Base-by-base conservation (phyloP, 108 stramenopile species). In the Conticribra weissflogii region DNA sequence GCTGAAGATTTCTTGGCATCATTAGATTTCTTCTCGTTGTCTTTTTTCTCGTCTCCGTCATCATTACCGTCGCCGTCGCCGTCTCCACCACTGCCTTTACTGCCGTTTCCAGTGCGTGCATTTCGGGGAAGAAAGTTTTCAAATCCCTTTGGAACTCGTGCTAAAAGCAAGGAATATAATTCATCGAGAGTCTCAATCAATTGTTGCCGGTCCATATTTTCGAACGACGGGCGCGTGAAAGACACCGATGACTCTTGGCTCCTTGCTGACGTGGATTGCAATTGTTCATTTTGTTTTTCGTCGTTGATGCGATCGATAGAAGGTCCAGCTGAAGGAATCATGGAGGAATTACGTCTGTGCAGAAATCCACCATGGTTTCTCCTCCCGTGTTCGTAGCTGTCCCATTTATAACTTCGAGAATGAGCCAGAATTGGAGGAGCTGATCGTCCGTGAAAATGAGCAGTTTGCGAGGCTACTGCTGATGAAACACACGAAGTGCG, bases 71-170 rank as follows among this genome's bases (percentile, higher is more conserved):
- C 7, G 3, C n/a, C 51, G n/a, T 23, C 33, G 0, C 19, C 67
- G 0, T 24, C 24, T 15, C 27, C 60, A 0, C 28, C 56, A 2
- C 47, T 27, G 2, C 36, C 41, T 29, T 44, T 48, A 27, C 47
- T 55, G 0, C 34, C 33, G 2, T 19, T 53, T 7, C 66, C 71
- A 19, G 82, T 84, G 19, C 80, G 72, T 34, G 65, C 67, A 54
- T 87, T 66, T 71, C 86, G 86, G 50, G 90, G 93, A 61, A 87
- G 82, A 63, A 94, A 94, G 57, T 94, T 88, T 71, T 94, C 90
- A 74, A 94, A 94, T 32, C 93, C 92, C 67, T 85, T 88, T 16
- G 90, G 90, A 17, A 91, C 67, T 54, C 85, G 81, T 45, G 84
- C 56, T 54, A 54, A 30, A 3, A 74, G 53, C 56, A 71, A 57